Percentiles rank a stretch among this genome's conserved stretches.
Evolutionary conservation across 805 yeast species (phyloP).

Genomic region (Myxozyma sirexii): DNA sequence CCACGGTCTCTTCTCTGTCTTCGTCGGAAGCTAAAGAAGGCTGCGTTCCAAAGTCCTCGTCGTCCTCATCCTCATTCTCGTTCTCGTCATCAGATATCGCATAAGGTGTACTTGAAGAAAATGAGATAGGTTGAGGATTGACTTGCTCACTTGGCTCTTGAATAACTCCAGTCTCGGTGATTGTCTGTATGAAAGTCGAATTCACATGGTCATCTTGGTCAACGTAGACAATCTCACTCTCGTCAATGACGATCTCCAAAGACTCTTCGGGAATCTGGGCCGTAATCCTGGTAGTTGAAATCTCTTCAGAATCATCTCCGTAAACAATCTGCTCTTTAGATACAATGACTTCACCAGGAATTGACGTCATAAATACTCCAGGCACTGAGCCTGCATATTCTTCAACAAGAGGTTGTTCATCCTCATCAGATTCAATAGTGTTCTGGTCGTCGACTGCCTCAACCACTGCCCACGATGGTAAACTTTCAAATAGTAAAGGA

Average conservation of each 20-base stretch:
- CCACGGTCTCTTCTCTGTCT: background rate
- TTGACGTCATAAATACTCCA: background rate
- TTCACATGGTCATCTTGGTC: slow-evolving; percentile 3
- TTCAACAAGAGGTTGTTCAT: slow-evolving; percentile 11
- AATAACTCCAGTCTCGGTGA: background rate
- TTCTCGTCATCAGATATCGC: background rate
- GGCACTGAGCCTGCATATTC: background rate
- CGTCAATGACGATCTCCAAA: slow-evolving; percentile 1
- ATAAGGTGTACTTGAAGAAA: background rate
- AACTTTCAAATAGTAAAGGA: background rate
- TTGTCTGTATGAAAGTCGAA: background rate
- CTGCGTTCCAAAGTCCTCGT: slow-evolving; percentile 2
- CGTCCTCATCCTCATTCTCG: background rate
- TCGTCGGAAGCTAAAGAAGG: background rate
- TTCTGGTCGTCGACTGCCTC: background rate
- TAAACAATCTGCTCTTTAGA: background rate
- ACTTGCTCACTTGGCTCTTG: background rate
- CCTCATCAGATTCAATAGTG: background rate
- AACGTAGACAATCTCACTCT: background rate
- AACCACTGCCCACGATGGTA: background rate
- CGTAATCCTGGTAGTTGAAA: background rate
- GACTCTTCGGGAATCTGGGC: background rate
- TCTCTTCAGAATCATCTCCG: slow-evolving; percentile 8
- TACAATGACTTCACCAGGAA: background rate
- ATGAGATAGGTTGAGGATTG: background rate